phyloP scores from a whole-genome alignment of 768 basidiomycete species.

The Steccherinum ochraceum region DNA sequence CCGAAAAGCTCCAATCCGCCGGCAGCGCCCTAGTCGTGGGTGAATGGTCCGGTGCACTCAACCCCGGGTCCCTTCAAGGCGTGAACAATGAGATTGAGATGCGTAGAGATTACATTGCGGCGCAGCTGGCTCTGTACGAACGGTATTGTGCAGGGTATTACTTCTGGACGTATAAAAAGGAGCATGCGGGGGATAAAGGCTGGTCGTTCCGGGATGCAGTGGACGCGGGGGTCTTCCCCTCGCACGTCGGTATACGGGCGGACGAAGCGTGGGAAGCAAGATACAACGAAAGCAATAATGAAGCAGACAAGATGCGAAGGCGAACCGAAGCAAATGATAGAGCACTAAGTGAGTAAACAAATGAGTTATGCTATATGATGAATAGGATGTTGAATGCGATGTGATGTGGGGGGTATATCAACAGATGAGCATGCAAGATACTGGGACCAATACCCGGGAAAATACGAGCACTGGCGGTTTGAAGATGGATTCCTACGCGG shows the following conservation, averaged over 20 bases:
- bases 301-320: slow-evolving; percentile 26
- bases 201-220: slow-evolving; percentile 71
- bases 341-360: slow-evolving; percentile 21
- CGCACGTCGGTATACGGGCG: slow-evolving; percentile 12
- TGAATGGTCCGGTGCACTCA: slow-evolving; percentile 76
- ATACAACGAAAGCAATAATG: slow-evolving; percentile 6
- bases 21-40: slow-evolving; percentile 60
- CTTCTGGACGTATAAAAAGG: slow-evolving; percentile 84
- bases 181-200: slow-evolving; percentile 55
- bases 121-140: slow-evolving; percentile 65
- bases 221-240: slow-evolving; percentile 55
- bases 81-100: slow-evolving; percentile 34
- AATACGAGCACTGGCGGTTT: slow-evolving; percentile 66
- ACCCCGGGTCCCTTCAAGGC: slow-evolving; percentile 53
- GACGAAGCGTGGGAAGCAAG: neutral
- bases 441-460: slow-evolving; percentile 46
- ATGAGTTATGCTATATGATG: neutral
- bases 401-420: neutral
- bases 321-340: slow-evolving; percentile 21
- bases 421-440: slow-evolving; percentile 33
- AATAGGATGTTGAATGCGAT: neutral
- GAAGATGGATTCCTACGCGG: slow-evolving; percentile 57
- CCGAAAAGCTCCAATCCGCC: slow-evolving; percentile 26
- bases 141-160: slow-evolving; percentile 64
- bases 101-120: slow-evolving; percentile 44